Evolutionary conservation across 2,329 filamentous ascomycete species (phyloP), one percentile per base, ranked within the genome.

Genomic region (Ustulina deusta): DNA sequence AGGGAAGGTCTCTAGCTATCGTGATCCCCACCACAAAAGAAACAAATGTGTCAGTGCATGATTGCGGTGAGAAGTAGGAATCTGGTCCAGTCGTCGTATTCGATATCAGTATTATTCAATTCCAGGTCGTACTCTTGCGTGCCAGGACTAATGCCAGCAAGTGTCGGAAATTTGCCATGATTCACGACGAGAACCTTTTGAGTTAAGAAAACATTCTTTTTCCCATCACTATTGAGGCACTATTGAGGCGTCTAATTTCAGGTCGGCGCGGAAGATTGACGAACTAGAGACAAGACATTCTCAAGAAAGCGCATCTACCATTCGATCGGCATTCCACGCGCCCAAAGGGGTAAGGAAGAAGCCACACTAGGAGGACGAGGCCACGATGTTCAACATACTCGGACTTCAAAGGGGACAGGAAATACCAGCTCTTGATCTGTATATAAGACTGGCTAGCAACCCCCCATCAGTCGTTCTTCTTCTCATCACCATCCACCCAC

Each of bases 211-310:
- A 6, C 49, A 62, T 66, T 65, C 61, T 67, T 67, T 61, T 64
- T 46, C 60, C 6, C 27, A 61, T 32, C 22, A 57, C 52, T 40
- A 46, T 52, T n/a, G 25, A 38, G n/a, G 34, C 5, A 44, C 52
- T 63, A 58, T 63, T 58, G 59, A 22, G 32, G 29, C 29, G 13
- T 22, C 51, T 42, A 68, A 71, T 68, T 9, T 70, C 68, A 49
- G 42, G 32, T 54, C 22, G 52, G 52, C 42, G 34, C 34, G 57
- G 58, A 54, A 32, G 54, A 52, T 62, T 57, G 63, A 38, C 55
- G 38, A 44, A 25, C 2, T n/a, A 68, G 67, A 71, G 68, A 68
- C 68, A 71, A 70, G 68, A 66, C 69, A 71, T 70, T 70, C 64
- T 66, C 62, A 20, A 64, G 38, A 56, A 27, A 44, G 54, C 51